Evolutionary conservation across 495 filamentous ascomycete species (phyloP).

Genomic region (Immersiella caudata): DNA sequence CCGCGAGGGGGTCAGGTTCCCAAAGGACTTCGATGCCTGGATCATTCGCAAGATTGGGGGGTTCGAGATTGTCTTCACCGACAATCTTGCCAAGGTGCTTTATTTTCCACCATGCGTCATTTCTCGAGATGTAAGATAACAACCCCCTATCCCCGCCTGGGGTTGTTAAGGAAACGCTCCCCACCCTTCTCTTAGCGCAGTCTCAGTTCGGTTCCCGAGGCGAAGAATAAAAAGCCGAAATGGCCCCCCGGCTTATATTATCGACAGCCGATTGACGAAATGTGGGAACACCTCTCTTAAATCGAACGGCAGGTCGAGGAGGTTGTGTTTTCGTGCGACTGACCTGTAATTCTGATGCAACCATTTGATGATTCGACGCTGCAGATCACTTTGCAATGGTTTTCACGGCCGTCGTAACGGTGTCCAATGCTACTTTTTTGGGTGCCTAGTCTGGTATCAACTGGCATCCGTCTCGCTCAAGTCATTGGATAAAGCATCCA

Average conservation of each 20-base stretch:
- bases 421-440: conserved; percentile 53
- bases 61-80: conserved; percentile 45
- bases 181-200: conserved; percentile 50
- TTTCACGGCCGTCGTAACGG: conserved; percentile 54
- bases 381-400: conserved; percentile 50
- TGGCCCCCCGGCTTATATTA: not conserved
- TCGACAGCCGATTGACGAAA: not conserved
- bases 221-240: not conserved
- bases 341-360: conserved; percentile 54
- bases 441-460: conserved; percentile 37
- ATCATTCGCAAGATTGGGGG: conserved; percentile 37
- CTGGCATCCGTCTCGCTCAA: conserved; percentile 40
- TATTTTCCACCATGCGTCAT: conserved; percentile 52
- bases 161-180: conserved; percentile 49
- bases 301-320: conserved; percentile 37
- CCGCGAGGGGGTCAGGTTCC: conserved; percentile 21
- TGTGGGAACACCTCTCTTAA: not conserved
- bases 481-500: conserved; percentile 48
- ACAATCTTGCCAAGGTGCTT: conserved; percentile 47
- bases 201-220: not conserved
- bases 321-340: conserved; percentile 54
- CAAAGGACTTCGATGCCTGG: conserved; percentile 24
- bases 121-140: conserved; percentile 34
- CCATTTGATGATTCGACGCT: conserved; percentile 55
- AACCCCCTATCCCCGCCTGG: conserved; percentile 33